These are phyloP conservation scores for Geotrichum carabidarum DNA, from an alignment of 1,139 yeast species.

Conservation along the genomic window DNA sequence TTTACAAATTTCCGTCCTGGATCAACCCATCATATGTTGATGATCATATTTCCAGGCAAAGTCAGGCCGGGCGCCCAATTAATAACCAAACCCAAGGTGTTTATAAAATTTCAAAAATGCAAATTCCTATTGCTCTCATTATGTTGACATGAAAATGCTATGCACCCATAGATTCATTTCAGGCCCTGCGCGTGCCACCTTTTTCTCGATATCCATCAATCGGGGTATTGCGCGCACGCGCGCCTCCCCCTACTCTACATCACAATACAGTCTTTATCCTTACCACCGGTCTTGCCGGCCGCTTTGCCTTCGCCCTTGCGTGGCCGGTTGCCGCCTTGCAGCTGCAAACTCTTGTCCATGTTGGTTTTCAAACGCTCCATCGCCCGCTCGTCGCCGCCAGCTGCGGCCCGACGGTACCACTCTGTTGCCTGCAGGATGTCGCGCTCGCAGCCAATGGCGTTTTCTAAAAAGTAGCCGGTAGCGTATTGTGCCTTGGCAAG, in stretches of 20 bases:
- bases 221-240: no score
- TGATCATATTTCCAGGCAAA: no score
- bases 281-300: conserved; percentile 22
- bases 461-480: conserved; percentile 75
- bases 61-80: no score
- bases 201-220: not conserved
- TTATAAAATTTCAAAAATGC: no score
- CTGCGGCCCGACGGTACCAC: conserved; percentile 77
- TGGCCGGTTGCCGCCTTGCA: not conserved
- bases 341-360: not conserved
- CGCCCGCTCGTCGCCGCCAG: conserved; percentile 67
- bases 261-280: conserved; percentile 33
- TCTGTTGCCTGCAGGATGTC: conserved; percentile 54
- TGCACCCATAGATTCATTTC: no score
- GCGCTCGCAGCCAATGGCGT: conserved; percentile 78
- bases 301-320: not conserved
- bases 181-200: no score
- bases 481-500: conserved; percentile 82
- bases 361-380: conserved; percentile 31
- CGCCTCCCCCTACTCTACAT: conserved; percentile 33
- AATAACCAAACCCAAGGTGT: no score
- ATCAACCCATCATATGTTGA: no score
- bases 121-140: no score
- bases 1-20: no score
- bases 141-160: no score